These are phyloP conservation scores for Clitoria ternatea DNA, from an alignment of 306 rosid species.

Conservation along the genomic window DNA sequence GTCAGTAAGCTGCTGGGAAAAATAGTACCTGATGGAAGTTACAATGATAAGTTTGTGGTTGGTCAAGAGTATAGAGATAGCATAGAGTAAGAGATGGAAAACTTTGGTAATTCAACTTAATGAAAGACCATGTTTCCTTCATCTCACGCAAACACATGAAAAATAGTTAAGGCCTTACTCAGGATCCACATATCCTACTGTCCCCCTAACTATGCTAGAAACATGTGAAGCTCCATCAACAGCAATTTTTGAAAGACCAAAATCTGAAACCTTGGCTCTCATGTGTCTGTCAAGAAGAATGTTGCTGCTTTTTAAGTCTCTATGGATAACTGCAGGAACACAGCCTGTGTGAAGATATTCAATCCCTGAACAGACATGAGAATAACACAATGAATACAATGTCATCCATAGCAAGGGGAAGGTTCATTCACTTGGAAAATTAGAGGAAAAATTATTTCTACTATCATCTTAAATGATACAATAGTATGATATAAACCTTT, in stretches of 20 bases:
- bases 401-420: background rate
- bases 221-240: conserved; percentile 94
- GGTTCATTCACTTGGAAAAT: background rate
- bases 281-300: conserved; percentile 82
- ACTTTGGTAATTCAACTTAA: background rate
- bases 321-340: conserved; percentile 85
- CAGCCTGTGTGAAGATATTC: conserved; percentile 98
- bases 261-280: conserved; percentile 97
- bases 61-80: background rate
- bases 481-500: conserved; percentile 53
- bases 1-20: conserved; percentile 95
- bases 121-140: background rate
- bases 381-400: conserved; percentile 10
- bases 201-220: conserved; percentile 94
- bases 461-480: background rate
- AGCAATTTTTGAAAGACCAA: conserved; percentile 94
- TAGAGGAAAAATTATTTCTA: background rate
- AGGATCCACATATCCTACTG: conserved; percentile 96
- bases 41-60: background rate
- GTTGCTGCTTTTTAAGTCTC: conserved; percentile 95
- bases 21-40: conserved; percentile 64
- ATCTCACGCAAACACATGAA: background rate
- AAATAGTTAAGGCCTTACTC: conserved; percentile 59
- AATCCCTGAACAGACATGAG: conserved; percentile 63
- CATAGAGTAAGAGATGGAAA: background rate